Evolutionary conservation across 352 stramenopile species (phyloP).

Genomic region (Phytophthora pisi): DNA sequence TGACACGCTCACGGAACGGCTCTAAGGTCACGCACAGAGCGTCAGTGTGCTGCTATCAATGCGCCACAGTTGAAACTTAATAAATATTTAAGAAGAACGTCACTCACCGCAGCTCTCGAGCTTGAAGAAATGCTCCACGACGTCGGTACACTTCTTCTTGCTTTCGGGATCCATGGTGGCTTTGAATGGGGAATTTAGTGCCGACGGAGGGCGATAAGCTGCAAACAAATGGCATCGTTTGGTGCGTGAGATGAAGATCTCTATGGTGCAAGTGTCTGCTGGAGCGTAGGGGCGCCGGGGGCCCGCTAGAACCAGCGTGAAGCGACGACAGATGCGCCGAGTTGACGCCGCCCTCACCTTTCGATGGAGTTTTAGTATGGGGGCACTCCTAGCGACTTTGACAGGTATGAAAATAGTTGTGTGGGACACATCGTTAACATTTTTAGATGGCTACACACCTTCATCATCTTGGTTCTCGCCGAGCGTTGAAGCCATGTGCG

Average conservation of each 20-base stretch:
- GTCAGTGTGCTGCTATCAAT: constrained; percentile 2
- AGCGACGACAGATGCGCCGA: neutral
- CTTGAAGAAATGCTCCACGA: constrained; percentile 85
- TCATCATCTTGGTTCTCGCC: neutral
- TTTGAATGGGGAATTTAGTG: neutral
- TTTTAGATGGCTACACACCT: constrained; percentile 20
- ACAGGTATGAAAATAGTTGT: neutral
- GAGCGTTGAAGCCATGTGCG: neutral
- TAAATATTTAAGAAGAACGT: neutral
- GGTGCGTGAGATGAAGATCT: constrained; percentile 12
- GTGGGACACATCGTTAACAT: constrained; percentile 16
- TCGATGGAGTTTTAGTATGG: constrained; percentile 15
- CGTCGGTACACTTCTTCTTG: constrained; percentile 82
- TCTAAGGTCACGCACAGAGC: constrained; percentile 41
- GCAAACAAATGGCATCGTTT: constrained; percentile 8
- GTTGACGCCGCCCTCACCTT: constrained; percentile 22
- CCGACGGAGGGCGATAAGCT: constrained; percentile 7
- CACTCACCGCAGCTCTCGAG: constrained; percentile 71
- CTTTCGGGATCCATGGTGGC: constrained; percentile 71
- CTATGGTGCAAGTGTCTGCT: neutral
- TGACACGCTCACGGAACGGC: constrained; percentile 86
- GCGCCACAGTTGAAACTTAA: neutral
- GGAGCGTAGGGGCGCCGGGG: neutral
- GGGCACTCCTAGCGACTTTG: constrained; percentile 4
- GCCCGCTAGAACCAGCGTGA: neutral